phyloP scores from a whole-genome alignment of 768 basidiomycete genomes.

The Trametes coccinea region DNA sequence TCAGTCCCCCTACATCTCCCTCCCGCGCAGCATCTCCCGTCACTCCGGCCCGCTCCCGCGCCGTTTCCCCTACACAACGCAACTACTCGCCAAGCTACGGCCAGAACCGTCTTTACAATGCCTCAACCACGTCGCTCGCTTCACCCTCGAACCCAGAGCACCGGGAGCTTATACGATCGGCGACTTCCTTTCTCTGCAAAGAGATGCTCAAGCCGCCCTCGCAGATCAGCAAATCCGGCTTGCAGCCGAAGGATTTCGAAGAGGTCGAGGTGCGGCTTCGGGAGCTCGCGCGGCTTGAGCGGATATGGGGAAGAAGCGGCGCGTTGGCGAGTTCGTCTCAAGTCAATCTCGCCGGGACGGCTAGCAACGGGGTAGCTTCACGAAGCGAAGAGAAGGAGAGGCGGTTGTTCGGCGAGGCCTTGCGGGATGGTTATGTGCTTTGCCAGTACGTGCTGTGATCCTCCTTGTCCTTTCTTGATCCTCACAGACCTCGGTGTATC shows the following conservation, averaged over 20 bases:
- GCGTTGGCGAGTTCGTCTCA: conserved; percentile 44
- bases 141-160: conserved; percentile 53
- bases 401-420: conserved; percentile 67
- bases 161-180: conserved; percentile 67
- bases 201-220: conserved; percentile 64
- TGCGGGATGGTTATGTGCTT: conserved; percentile 83
- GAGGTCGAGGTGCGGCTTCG: conserved; percentile 71
- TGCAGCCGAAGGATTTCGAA: conserved; percentile 62
- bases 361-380: conserved; percentile 40
- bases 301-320: conserved; percentile 74
- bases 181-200: conserved; percentile 63
- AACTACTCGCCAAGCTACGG: conserved; percentile 39
- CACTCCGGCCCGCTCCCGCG: conserved; percentile 47
- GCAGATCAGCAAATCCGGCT: conserved; percentile 51
- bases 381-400: conserved; percentile 77
- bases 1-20: conserved; percentile 35
- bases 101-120: conserved; percentile 57
- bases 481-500: background rate
- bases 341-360: conserved; percentile 30
- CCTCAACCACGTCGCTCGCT: conserved; percentile 58
- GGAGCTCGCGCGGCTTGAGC: conserved; percentile 64
- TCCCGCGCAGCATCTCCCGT: conserved; percentile 43
- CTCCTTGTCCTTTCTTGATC: background rate
- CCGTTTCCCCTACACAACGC: conserved; percentile 31
- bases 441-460: conserved; percentile 71